Conservation (phyloP, 2,329 filamentous ascomycete genomes). For the Ophiosphaerella herpotricha region DNA sequence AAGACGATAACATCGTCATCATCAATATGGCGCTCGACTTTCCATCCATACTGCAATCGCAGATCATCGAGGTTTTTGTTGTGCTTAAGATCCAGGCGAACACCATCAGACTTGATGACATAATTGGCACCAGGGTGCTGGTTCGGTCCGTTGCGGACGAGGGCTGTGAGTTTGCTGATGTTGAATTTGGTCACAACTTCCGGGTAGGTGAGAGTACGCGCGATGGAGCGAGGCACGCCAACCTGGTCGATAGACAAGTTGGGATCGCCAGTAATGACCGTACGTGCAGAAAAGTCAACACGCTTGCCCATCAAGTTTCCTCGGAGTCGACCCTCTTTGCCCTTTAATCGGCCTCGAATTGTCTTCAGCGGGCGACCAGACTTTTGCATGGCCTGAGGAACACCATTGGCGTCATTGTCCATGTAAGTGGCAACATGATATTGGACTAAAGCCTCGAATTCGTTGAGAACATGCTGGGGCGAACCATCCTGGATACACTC, state of each 20-base stretch:
- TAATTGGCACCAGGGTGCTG: slow-evolving; percentile 96
- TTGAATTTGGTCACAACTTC: slow-evolving; percentile 98
- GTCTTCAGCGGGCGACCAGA: slow-evolving; percentile 96
- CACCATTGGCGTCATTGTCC: slow-evolving; percentile 98
- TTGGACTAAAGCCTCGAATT: slow-evolving; percentile 90
- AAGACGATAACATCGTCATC: slow-evolving; percentile 99
- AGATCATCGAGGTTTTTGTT: slow-evolving; percentile 87
- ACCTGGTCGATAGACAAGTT: slow-evolving; percentile 97
- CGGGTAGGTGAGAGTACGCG: slow-evolving; percentile 89
- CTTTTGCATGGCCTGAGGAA: slow-evolving; percentile 94
- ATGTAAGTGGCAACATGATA: slow-evolving; percentile 99
- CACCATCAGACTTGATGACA: slow-evolving; percentile 90
- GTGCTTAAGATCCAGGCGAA: slow-evolving; percentile 91
- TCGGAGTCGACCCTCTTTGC: slow-evolving; percentile 95
- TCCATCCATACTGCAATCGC: slow-evolving; percentile 93
- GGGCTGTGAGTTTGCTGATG: slow-evolving; percentile 84
- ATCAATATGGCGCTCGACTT: slow-evolving; percentile 94
- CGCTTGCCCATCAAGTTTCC: slow-evolving; percentile 98
- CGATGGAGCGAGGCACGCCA: slow-evolving; percentile 92
- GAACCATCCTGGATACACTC: slow-evolving; percentile 90
- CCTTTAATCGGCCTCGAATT: slow-evolving; percentile 95
- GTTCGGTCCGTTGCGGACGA: slow-evolving; percentile 92
- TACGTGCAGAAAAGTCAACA: slow-evolving; percentile 98
- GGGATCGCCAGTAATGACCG: slow-evolving; percentile 97
- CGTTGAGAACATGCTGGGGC: slow-evolving; percentile 84